Evolutionary conservation across 805 yeast species (phyloP).

Genomic region (Kuraishia hungarica): DNA sequence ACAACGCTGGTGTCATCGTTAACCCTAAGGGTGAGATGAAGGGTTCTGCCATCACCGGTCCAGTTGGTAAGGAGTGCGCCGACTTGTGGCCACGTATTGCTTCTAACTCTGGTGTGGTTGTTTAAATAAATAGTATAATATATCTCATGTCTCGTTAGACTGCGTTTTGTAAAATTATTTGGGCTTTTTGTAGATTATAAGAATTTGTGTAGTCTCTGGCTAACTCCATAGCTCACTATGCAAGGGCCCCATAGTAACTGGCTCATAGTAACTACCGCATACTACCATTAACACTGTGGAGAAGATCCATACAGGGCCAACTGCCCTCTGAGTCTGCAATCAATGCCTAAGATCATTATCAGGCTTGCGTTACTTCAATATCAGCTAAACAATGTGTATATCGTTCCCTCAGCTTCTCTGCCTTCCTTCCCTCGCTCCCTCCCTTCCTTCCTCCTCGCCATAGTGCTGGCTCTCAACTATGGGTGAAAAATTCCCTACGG

Average conservation of each 20-base stretch:
- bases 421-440: not conserved
- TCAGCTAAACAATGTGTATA: not conserved
- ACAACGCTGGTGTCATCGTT: conserved; percentile 99
- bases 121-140: conserved; percentile 39
- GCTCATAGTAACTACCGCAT: too few relatives aligned
- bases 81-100: conserved; percentile 99
- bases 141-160: not conserved
- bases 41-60: conserved; percentile 99
- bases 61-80: conserved; percentile 99
- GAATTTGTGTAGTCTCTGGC: too few relatives aligned
- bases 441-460: not conserved
- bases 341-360: too few relatives aligned
- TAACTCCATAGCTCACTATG: too few relatives aligned
- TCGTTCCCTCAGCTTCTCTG: not conserved
- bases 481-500: not conserved
- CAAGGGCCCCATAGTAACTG: too few relatives aligned
- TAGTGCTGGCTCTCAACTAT: not conserved
- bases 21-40: conserved; percentile 99
- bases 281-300: too few relatives aligned
- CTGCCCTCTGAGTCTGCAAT: too few relatives aligned
- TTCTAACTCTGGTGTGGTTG: conserved; percentile 99
- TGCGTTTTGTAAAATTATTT: too few relatives aligned
- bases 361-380: too few relatives aligned
- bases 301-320: too few relatives aligned
- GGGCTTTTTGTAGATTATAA: too few relatives aligned